Base-by-base conservation (phyloP, 345 rosid species). In the Eucalyptus polyanthemos region DNA sequence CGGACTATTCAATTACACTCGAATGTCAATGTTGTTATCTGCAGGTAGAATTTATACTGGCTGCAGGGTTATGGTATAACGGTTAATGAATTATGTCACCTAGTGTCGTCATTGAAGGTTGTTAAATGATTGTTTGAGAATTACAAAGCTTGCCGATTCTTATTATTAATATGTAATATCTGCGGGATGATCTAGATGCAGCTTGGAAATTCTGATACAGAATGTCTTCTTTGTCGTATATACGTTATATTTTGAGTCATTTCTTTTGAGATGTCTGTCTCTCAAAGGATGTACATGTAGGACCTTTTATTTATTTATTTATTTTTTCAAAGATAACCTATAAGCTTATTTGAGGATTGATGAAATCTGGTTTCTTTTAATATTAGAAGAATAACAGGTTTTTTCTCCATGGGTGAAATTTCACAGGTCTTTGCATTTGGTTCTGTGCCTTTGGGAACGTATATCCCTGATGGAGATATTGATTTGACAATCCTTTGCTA, bases 401-500 rank as follows among this genome's bases (percentile, higher is more conserved):
- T 89, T 34, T 21, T 58, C 9, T 86, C 65, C 44, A 7, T 87
- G 86, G 88, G 9, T 25, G 56, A 88, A 72, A 49, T 27, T 58
- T 88, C 88, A 56, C 93, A 97, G 99, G 95, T 95, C 53, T 94
- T 94, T 90, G 91, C 96, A 67, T 95, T 94, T 94, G 98, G 98
- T 67, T 96, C 97, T 3, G 97, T 97, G 89, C 99, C 99, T 22
- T 81, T 97, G 62, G 96, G 95, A 92, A 94, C 99, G 2, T 97
- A 95, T 92, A 97, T 97, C 62, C 99, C 99, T 8, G 99, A 97
- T 85, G 99, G 99, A 81, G 99, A 97, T 93, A 96, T 97, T 50
- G 99, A 97, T 92, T 92, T 97, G 92, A 97, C 99, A 27, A 94
- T 93, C 42, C 90, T 96, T 54, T 92, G 95, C 88, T 92, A 92